Evolutionary conservation across 345 rosid species (phyloP).

Genomic region (Pistacia integerrima): DNA sequence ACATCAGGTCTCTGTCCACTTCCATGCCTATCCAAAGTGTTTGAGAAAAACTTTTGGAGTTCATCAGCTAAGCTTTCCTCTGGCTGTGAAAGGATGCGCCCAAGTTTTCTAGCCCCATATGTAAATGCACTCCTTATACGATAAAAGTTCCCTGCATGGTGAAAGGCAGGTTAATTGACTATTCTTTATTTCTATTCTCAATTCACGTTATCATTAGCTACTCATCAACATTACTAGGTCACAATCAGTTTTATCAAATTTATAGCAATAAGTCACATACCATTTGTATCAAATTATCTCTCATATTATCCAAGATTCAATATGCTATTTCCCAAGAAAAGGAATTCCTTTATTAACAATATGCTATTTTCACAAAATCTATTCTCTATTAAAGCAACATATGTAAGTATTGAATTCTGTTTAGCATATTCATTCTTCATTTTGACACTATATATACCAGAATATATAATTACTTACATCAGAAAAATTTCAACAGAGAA

Average conservation of each 20-base stretch:
- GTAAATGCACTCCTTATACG: constrained; percentile 90
- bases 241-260: neutral
- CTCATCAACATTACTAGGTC: neutral
- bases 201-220: constrained; percentile 17
- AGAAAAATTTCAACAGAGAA: neutral
- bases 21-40: constrained; percentile 76
- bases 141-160: constrained; percentile 64
- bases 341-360: neutral
- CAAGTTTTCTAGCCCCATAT: constrained; percentile 89
- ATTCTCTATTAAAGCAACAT: neutral
- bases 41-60: constrained; percentile 70
- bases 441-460: neutral
- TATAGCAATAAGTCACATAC: neutral
- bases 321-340: neutral
- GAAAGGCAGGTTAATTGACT: constrained; percentile 12
- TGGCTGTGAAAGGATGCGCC: constrained; percentile 54
- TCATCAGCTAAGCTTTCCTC: constrained; percentile 53
- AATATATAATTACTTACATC: neutral
- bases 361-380: neutral
- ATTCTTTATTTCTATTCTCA: too few relatives aligned
- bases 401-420: neutral
- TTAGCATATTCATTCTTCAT: constrained; percentile 5
- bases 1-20: constrained; percentile 85
- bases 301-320: neutral
- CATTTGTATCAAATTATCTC: neutral